Percentiles rank a stretch among this genome's conserved stretches.
Evolutionary conservation across 306 rosid genomes (phyloP).

Genomic region (Vigna reflexopilosa): DNA sequence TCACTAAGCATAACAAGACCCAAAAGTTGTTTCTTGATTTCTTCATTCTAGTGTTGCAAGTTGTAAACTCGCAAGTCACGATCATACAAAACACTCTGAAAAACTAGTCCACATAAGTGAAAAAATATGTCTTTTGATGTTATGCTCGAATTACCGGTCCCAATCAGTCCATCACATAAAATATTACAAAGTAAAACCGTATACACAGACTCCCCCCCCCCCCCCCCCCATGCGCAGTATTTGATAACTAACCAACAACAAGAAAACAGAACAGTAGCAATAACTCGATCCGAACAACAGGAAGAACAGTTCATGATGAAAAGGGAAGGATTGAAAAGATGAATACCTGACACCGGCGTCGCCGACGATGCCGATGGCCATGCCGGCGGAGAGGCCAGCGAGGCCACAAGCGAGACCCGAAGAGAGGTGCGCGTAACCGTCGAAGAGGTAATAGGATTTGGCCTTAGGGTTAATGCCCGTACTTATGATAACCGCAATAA

Average conservation of each 20-base stretch:
- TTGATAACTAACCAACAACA: not conserved
- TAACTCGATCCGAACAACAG: not conserved
- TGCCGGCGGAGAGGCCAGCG: conserved; percentile 78
- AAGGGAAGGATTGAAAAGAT: not conserved
- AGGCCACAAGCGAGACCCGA: conserved; percentile 79
- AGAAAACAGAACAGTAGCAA: not conserved
- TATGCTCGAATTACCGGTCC: not conserved
- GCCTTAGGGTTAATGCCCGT: conserved; percentile 70
- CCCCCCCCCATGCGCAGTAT: not conserved
- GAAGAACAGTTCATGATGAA: not conserved
- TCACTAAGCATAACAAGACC: not conserved
- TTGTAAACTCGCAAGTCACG: not conserved
- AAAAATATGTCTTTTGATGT: not conserved
- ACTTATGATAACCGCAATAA: conserved; percentile 76
- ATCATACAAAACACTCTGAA: not conserved
- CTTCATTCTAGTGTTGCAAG: not conserved
- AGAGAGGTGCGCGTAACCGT: conserved; percentile 78
- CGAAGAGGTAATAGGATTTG: conserved; percentile 51
- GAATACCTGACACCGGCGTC: conserved; percentile 78
- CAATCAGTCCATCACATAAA: not conserved
- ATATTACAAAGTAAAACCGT: not conserved
- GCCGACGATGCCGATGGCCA: conserved; percentile 82
- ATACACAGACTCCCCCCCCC: not conserved
- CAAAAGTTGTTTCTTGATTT: not conserved
- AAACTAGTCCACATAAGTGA: not conserved